These are phyloP conservation scores for Brassica nigra DNA, from an alignment of 345 rosid genomes.

Conservation along the genomic window DNA sequence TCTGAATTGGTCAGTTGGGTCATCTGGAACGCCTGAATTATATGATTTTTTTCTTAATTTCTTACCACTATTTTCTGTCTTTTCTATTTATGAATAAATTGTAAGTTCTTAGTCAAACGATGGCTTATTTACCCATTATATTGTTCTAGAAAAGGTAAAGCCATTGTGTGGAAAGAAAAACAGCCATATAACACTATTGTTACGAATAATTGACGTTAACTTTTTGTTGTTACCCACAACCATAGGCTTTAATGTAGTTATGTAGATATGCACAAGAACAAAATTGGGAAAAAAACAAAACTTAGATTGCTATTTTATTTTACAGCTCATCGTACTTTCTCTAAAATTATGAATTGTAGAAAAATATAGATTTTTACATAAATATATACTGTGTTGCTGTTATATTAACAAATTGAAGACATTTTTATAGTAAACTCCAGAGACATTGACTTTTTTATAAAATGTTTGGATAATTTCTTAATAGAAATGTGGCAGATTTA, in stretches of 20 bases:
- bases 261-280: constrained; percentile 26
- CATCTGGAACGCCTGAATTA: constrained; percentile 68
- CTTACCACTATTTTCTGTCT: constrained; percentile 5
- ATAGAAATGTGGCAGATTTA: constrained; percentile 11
- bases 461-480: background rate
- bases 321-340: constrained; percentile 27
- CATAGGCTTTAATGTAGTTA: constrained; percentile 33
- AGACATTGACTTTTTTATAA: constrained; percentile 24
- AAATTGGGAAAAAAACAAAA: constrained; percentile 9
- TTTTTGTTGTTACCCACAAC: constrained; percentile 30
- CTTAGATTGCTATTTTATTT: background rate
- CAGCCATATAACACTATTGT: constrained; percentile 19
- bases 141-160: constrained; percentile 22
- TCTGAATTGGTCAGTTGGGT: constrained; percentile 65
- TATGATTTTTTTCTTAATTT: constrained; percentile 39
- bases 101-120: constrained; percentile 31
- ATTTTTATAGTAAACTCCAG: constrained; percentile 7
- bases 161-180: constrained; percentile 11
- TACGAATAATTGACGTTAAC: constrained; percentile 24
- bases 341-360: background rate
- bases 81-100: constrained; percentile 30
- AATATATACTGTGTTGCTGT: background rate
- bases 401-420: background rate
- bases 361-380: background rate
- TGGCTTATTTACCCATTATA: constrained; percentile 23